These are phyloP conservation scores for Fraxinus platypoda DNA, from an alignment of 305 asterid genomes.

Conservation along the genomic window DNA sequence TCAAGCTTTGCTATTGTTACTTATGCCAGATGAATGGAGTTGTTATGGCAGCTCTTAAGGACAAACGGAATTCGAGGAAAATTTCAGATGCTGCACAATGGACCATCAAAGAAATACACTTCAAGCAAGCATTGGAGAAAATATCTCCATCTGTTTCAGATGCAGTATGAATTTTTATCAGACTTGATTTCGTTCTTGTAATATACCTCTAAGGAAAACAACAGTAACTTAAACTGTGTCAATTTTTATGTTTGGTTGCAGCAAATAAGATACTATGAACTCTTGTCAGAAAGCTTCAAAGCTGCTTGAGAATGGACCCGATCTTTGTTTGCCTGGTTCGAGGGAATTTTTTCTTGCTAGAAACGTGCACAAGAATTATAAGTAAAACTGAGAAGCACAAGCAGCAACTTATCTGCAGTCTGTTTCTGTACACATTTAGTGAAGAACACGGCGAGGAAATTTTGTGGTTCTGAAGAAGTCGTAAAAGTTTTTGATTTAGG, in stretches of 20 bases:
- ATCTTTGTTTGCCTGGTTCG: not conserved
- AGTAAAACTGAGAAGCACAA: no score
- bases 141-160: constrained; percentile 69
- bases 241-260: constrained; percentile 33
- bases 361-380: not conserved
- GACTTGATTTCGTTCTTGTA: not conserved
- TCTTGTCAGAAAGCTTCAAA: constrained; percentile 41
- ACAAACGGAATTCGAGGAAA: constrained; percentile 27
- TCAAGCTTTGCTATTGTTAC: not conserved
- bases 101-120: constrained; percentile 12
- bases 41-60: constrained; percentile 40
- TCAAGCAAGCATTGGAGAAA: constrained; percentile 53
- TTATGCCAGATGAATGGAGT: constrained; percentile 34
- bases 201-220: not conserved
- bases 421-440: no score
- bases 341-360: not conserved
- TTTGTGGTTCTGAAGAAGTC: no score
- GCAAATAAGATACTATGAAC: constrained; percentile 58
- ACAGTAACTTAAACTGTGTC: not conserved
- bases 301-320: constrained; percentile 22
- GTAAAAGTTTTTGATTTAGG: no score
- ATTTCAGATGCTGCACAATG: constrained; percentile 26
- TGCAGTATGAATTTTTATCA: constrained; percentile 31
- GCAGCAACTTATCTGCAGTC: no score
- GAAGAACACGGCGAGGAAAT: no score